Conservation (phyloP, 2,329 filamentous ascomycete genomes). For the Trichoderma gracile region DNA sequence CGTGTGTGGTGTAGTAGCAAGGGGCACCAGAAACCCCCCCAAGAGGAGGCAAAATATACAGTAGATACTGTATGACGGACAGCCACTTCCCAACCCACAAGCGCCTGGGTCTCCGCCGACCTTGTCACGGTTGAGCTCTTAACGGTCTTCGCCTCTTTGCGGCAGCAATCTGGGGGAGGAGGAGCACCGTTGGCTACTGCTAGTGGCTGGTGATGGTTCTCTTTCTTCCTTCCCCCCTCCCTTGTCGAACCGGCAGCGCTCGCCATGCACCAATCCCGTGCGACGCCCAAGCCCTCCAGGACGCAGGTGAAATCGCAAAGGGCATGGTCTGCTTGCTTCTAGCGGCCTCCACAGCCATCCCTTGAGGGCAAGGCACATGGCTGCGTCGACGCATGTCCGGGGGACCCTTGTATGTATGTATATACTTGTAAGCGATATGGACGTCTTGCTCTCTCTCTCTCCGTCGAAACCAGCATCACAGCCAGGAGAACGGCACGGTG, state of each 20-base stretch:
- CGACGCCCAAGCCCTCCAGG: constrained; percentile 13
- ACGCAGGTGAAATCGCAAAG: constrained; percentile 24
- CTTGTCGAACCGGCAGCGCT: constrained; percentile 8
- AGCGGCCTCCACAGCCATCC: constrained; percentile 1
- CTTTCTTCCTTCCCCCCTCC: background rate
- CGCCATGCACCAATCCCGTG: constrained; percentile 22
- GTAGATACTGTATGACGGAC: too few species aligned
- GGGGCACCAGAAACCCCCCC: too few species aligned
- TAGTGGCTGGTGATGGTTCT: constrained; percentile 10
- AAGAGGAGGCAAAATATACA: too few species aligned
- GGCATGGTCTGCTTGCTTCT: constrained; percentile 12
- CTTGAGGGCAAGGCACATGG: constrained; percentile 22
- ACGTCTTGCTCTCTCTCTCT: background rate
- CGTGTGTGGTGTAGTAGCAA: too few species aligned
- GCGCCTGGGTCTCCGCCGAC: too few species aligned
- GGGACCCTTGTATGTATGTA: background rate
- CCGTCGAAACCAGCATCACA: constrained; percentile 5
- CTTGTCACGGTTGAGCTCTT: too few species aligned
- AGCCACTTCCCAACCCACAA: too few species aligned
- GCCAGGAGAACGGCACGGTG: background rate
- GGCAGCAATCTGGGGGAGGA: background rate
- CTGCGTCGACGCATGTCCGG: background rate
- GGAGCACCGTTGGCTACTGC: constrained; percentile 13
- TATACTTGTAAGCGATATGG: constrained; percentile 6
- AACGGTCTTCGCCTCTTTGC: background rate